These are phyloP conservation scores for Huntiella bhutanensis DNA, from an alignment of 2,329 filamentous ascomycete genomes.

Conservation along the genomic window DNA sequence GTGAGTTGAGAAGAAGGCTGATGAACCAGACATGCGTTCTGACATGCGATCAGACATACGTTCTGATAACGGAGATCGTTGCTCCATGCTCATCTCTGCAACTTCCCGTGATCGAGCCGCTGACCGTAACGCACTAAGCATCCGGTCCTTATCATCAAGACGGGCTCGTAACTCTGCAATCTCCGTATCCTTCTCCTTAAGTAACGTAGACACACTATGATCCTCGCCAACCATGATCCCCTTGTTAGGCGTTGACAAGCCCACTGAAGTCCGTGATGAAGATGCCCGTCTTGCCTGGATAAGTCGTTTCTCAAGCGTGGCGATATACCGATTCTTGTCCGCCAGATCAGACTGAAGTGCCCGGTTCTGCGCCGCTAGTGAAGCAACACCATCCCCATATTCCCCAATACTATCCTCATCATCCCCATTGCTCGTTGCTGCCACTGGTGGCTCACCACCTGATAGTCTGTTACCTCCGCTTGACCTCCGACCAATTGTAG, in stretches of 20 bases:
- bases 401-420: slow-evolving; percentile 60
- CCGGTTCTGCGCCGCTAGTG: slow-evolving; percentile 64
- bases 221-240: slow-evolving; percentile 59
- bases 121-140: slow-evolving; percentile 71
- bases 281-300: slow-evolving; percentile 80
- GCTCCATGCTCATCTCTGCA: slow-evolving; percentile 31
- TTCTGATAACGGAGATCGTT: slow-evolving; percentile 12
- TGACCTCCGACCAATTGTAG: slow-evolving; percentile 37
- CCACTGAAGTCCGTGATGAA: slow-evolving; percentile 68
- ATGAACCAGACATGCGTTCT: slow-evolving; percentile 20
- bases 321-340: slow-evolving; percentile 96
- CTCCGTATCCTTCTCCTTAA: slow-evolving; percentile 82
- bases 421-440: slow-evolving; percentile 19
- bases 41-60: slow-evolving; percentile 16
- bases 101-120: slow-evolving; percentile 72
- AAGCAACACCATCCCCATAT: slow-evolving; percentile 71
- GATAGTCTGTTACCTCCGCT: slow-evolving; percentile 24
- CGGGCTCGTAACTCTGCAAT: slow-evolving; percentile 79
- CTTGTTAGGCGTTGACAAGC: slow-evolving; percentile 41
- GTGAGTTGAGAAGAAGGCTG: slow-evolving; percentile 16
- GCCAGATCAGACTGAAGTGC: slow-evolving; percentile 85
- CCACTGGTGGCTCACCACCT: slow-evolving; percentile 19
- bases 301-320: slow-evolving; percentile 78
- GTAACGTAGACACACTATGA: slow-evolving; percentile 48
- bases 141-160: slow-evolving; percentile 85